These are phyloP conservation scores for Elaphomyces granulatus DNA, from an alignment of 495 filamentous ascomycete genomes.

Conservation along the genomic window DNA sequence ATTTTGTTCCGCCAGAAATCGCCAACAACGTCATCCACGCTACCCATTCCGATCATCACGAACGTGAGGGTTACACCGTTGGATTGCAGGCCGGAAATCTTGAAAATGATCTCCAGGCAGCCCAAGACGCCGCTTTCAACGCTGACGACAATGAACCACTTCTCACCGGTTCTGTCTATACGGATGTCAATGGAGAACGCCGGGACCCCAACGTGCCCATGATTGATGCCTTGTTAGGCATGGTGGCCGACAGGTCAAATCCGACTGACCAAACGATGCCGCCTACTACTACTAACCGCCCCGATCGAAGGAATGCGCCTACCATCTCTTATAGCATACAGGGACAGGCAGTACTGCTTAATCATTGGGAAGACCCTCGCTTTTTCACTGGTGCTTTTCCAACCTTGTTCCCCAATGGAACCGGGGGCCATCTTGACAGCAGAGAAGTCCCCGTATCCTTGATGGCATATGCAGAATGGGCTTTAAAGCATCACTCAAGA, in stretches of 20 bases:
- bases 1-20: slow-evolving; percentile 1
- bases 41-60: neutral
- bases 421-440: slow-evolving; percentile 12
- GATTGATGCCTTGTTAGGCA: slow-evolving; percentile 1
- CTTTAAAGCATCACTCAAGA: slow-evolving; percentile 7
- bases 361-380: slow-evolving; percentile 7
- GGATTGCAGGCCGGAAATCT: slow-evolving; percentile 1
- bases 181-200: slow-evolving; percentile 9
- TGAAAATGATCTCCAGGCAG: slow-evolving; percentile 6
- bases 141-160: neutral
- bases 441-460: slow-evolving; percentile 5
- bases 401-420: slow-evolving; percentile 9
- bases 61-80: slow-evolving; percentile 7
- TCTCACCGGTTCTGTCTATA: slow-evolving; percentile 4
- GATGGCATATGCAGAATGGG: slow-evolving; percentile 3
- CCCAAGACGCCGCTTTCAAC: neutral
- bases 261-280: too few relatives aligned
- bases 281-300: too few relatives aligned
- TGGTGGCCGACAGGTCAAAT: neutral
- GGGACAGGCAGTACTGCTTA: slow-evolving; percentile 1
- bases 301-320: too few relatives aligned
- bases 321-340: too few relatives aligned
- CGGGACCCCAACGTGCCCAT: slow-evolving; percentile 6
- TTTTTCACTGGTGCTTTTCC: slow-evolving; percentile 11
- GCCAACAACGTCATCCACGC: neutral